Evolutionary conservation across 257 asterid species (phyloP).

Genomic region (Avicennia marina): DNA sequence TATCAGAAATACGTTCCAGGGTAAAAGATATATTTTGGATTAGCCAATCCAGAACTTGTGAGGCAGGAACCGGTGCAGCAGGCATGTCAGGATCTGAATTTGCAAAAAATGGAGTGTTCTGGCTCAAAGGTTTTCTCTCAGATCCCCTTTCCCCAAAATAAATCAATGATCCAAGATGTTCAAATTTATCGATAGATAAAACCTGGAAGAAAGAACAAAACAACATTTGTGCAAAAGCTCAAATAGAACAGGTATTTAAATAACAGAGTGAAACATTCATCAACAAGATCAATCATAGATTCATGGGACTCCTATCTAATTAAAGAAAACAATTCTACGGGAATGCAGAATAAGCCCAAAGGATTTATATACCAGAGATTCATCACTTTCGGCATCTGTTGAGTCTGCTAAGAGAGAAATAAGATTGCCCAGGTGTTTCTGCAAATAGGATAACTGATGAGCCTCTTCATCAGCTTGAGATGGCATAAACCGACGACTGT

Average conservation of each 20-base stretch:
- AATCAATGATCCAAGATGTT: slow-evolving; percentile 73
- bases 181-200: slow-evolving; percentile 73
- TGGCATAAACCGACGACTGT: slow-evolving; percentile 89
- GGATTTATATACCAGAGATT: slow-evolving; percentile 62
- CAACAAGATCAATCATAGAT: slow-evolving; percentile 5
- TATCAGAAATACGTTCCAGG: slow-evolving; percentile 69
- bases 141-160: slow-evolving; percentile 84
- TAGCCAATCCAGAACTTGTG: slow-evolving; percentile 93
- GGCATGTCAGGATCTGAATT: slow-evolving; percentile 99
- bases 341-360: slow-evolving; percentile 7
- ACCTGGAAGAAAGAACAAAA: slow-evolving; percentile 41
- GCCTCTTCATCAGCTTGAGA: slow-evolving; percentile 97
- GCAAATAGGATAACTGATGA: slow-evolving; percentile 90
- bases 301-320: slow-evolving; percentile 6
- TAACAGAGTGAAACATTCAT: not conserved
- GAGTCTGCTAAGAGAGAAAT: slow-evolving; percentile 84
- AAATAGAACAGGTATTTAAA: not conserved
- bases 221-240: slow-evolving; percentile 17
- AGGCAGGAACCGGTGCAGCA: slow-evolving; percentile 83
- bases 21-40: slow-evolving; percentile 70
- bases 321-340: slow-evolving; percentile 9
- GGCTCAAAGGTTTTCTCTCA: slow-evolving; percentile 69
- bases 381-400: slow-evolving; percentile 70
- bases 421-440: slow-evolving; percentile 80
- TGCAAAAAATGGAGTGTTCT: slow-evolving; percentile 86